Conservation (phyloP, 495 filamentous ascomycete species). For the Neohortaea acidophila region DNA sequence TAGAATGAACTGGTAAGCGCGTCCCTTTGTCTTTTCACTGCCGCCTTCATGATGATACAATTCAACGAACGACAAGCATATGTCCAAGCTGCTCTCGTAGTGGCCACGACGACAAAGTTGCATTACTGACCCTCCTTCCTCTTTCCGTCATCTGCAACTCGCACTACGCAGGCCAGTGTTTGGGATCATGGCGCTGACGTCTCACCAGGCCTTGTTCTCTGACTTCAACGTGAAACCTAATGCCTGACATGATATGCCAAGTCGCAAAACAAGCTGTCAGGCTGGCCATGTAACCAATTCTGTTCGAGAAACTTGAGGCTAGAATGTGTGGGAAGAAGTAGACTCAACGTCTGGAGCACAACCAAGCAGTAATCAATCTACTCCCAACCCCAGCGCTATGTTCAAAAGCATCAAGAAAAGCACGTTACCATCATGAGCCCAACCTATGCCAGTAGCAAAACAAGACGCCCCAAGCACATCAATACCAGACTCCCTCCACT, state of each 20-base stretch:
- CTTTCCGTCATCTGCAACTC: too few species aligned
- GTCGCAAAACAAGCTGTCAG: too few species aligned
- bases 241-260: too few species aligned
- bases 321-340: background rate
- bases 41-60: constrained; percentile 45
- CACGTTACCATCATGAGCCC: background rate
- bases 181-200: too few species aligned
- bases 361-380: background rate
- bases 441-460: background rate
- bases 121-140: too few species aligned
- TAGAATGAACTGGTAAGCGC: background rate
- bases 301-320: background rate
- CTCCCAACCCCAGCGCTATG: background rate
- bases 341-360: too few species aligned
- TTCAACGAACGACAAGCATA: constrained; percentile 69
- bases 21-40: background rate
- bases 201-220: too few species aligned
- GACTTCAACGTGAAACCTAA: too few species aligned
- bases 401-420: background rate
- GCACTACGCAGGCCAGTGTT: too few species aligned
- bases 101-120: too few species aligned
- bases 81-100: constrained; percentile 54
- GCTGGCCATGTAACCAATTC: background rate
- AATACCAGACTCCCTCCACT: background rate
- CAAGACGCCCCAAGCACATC: background rate